Conservation (phyloP, 257 asterid species). For the Penstemon barbatus region DNA sequence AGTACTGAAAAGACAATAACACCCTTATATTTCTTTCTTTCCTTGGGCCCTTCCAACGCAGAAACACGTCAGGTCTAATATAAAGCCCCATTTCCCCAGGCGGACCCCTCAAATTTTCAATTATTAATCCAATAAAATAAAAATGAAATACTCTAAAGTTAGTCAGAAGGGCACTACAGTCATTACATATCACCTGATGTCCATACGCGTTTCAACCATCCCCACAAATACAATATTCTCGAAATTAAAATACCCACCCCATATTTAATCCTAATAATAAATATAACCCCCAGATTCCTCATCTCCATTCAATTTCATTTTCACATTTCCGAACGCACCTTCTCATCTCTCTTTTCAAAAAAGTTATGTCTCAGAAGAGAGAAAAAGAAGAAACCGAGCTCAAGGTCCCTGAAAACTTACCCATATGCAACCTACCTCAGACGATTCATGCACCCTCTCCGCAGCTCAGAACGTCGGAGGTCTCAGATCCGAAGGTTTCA, state of each 20-base stretch:
- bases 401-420: conserved; percentile 51
- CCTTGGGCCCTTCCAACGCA: conserved; percentile 7
- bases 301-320: conserved; percentile 28
- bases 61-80: conserved; percentile 30
- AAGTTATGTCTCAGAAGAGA: conserved; percentile 63
- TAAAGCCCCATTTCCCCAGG: conserved; percentile 10
- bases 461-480: conserved; percentile 38
- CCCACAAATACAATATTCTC: conserved; percentile 25
- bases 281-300: conserved; percentile 30
- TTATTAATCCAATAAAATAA: not conserved
- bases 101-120: conserved; percentile 3
- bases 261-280: conserved; percentile 27
- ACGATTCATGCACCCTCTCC: conserved; percentile 36
- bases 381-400: conserved; percentile 77
- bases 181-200: conserved; percentile 25
- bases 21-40: not conserved
- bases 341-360: not conserved
- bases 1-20: not conserved
- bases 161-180: conserved; percentile 27
- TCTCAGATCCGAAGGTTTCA: conserved; percentile 44
- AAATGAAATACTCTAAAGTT: not conserved
- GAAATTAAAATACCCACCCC: conserved; percentile 14
- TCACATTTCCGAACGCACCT: conserved; percentile 2
- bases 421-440: conserved; percentile 47
- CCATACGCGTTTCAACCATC: conserved; percentile 33